A percentile compares a stretch with the other conserved stretches of the same genome.
phyloP scores from a whole-genome alignment of 768 basidiomycete species.

The Suillus bovinus region DNA sequence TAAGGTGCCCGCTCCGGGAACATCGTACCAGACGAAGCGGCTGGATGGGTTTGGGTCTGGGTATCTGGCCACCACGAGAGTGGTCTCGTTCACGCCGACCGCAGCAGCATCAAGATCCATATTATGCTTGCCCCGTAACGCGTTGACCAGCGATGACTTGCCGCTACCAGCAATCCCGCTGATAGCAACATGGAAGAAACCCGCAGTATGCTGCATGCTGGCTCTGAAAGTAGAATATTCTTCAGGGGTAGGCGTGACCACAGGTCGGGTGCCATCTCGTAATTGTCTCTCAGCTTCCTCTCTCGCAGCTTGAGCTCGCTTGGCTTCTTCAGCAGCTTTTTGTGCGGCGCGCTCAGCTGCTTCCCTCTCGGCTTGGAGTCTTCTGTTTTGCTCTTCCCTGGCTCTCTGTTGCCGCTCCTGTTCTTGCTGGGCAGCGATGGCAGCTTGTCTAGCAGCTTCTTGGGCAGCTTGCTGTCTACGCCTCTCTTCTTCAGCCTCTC shows the following conservation, averaged over 20 bases:
- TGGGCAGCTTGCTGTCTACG: constrained; percentile 17
- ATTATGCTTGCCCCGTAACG: constrained; percentile 26
- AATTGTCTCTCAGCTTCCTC: constrained; percentile 18
- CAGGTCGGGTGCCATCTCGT: constrained; percentile 17
- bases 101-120: constrained; percentile 21
- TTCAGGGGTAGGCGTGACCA: constrained; percentile 16
- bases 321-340: constrained; percentile 23
- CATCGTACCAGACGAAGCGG: constrained; percentile 29
- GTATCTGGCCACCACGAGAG: constrained; percentile 21
- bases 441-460: constrained; percentile 26
- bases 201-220: constrained; percentile 10
- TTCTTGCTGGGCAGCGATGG: constrained; percentile 25
- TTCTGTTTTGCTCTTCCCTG: constrained; percentile 14
- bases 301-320: constrained; percentile 19
- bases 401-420: constrained; percentile 23
- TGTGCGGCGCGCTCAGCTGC: constrained; percentile 28
- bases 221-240: constrained; percentile 11
- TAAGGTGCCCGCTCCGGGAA: constrained; percentile 31
- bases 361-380: constrained; percentile 14
- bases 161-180: constrained; percentile 15
- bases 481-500: constrained; percentile 25
- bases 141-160: constrained; percentile 21
- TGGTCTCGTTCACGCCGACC: constrained; percentile 27
- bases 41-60: constrained; percentile 17
- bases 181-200: constrained; percentile 18